Evolutionary conservation across 805 yeast genomes (phyloP), one percentile per base, ranked within the genome.

Genomic region (Lipomyces sp.): DNA sequence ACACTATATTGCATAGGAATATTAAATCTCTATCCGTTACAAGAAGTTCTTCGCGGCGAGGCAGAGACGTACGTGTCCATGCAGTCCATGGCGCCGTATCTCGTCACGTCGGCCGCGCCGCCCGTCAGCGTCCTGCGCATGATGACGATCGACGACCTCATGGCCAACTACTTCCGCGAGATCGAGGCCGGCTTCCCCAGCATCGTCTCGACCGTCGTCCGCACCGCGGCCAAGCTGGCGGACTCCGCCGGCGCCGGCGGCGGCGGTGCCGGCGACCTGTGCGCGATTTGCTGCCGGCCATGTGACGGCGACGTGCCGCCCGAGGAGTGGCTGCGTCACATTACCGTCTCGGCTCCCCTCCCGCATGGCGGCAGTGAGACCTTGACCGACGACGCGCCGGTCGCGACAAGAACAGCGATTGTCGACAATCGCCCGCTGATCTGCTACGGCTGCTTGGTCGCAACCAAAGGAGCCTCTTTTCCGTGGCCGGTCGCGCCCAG

Each of bases 151-250:
- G 83, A 86, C 61, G 95, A 87, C 62, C 74, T 91, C 43, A 82
- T 89, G 1, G 72, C 80, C 24, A 77, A 81, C 43, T 91, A 91
- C 66, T 87, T 87, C 60, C 75, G 72, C 28, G 74, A 75, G 31
- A 79, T 90, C 22, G 95, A 87, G 62, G 74, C 75, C 4, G 89
- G 82, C 14, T 89, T 89, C 63, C 89, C 95, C 0, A 86, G 91
- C 49, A 86, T 91, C 2, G 89, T 90, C 2, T 84, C 96, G 0
- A 90, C 98, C 0, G 97, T 91, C 19, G 89, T 89, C 13, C 83
- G 86, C 58, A 89, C 95, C 0, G 96, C 93, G 4, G 82, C 82
- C 42, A 89, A 91, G 65, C 68, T 90, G 39, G 76, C 43, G 5
- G 46, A 51, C 22, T 34, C 49, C 23, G 53, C 52, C 3, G 22